Evolutionary conservation across 257 asterid genomes (phyloP), one percentile per base, ranked within the genome.

Genomic region (Gardenia jasminoides): DNA sequence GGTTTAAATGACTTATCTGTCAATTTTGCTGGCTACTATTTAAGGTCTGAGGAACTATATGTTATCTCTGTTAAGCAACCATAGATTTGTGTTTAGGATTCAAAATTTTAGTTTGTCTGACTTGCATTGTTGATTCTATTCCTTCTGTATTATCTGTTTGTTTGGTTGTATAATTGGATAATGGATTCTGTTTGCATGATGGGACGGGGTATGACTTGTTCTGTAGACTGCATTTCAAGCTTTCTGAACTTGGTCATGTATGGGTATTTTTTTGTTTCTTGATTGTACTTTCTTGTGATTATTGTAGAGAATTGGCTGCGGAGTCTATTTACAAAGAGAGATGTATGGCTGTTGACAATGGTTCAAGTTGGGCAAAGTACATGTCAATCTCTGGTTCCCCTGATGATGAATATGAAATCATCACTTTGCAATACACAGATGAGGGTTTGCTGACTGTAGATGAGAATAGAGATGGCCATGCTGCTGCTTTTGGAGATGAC

Each of bases 401-500:
- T 39, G 97, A 92, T 70, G 99, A 93, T 77, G 98, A 92, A 87
- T 89, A 89, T 68, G 94, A 95, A 82, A 95, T 95, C 90, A 89
- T 95, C 87, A 89, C 88, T 83, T 80, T 93, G 90, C 99, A 91
- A 76, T 95, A 93, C 78, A 93, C 97, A 0, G 99, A 93, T 89
- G 99, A 95, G 75, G 99, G 98, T 36, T 88, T 95, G 70, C 80
- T 95, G 69, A 91, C 92, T 67, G 87, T 95, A 16, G 98, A 93
- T 74, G 98, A 95, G 89, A 91, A 93, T 80, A 85, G 92, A 76
- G 91, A 90, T 75, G 97, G 98, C 22, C 97, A 75, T 67, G 97
- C 97, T 0, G 98, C 98, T 81, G 99, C 98, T 52, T 95, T 95
- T 44, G 99, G 99, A 28, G 99, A 95, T 67, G 99, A 95, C 83